phyloP scores from a whole-genome alignment of 371 early-diverging fungal species.

The Circinella umbellata region DNA sequence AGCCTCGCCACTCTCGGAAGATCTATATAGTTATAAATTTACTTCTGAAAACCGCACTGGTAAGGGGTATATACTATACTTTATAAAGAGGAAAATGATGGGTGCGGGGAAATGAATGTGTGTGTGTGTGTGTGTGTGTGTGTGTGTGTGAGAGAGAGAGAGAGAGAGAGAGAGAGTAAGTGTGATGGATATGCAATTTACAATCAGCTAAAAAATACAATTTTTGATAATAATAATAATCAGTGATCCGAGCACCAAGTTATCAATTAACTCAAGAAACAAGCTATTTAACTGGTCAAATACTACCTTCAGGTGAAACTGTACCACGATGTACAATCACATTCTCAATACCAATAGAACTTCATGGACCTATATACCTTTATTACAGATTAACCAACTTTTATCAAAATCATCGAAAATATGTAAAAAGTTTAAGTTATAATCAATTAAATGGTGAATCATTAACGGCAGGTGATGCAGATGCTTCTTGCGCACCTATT shows the following conservation, averaged over 20 bases:
- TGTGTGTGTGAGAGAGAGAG: too few relatives aligned
- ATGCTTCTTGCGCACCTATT: conserved; percentile 41
- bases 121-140: too few relatives aligned
- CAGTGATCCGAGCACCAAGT: conserved; percentile 42
- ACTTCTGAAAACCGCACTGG: conserved; percentile 46
- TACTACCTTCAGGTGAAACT: conserved; percentile 29
- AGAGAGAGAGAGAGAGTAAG: background rate
- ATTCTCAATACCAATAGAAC: conserved; percentile 62
- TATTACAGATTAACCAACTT: conserved; percentile 92
- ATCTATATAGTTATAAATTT: conserved; percentile 45
- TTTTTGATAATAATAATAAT: background rate
- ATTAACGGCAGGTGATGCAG: conserved; percentile 33
- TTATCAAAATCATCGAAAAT: conserved; percentile 93
- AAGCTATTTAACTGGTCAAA: conserved; percentile 23
- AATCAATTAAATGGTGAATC: conserved; percentile 78
- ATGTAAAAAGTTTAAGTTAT: conserved; percentile 82
- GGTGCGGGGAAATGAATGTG: too few relatives aligned
- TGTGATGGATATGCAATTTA: background rate
- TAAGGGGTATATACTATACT: conserved; percentile 9
- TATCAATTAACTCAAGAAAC: conserved; percentile 31
- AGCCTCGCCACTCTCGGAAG: conserved; percentile 13
- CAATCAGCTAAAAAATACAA: too few relatives aligned
- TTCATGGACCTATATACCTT: conserved; percentile 75
- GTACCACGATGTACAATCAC: conserved; percentile 65
- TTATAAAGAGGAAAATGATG: too few relatives aligned